Conservation (phyloP, 768 basidiomycete genomes). For the Rhizopogon rudus region DNA sequence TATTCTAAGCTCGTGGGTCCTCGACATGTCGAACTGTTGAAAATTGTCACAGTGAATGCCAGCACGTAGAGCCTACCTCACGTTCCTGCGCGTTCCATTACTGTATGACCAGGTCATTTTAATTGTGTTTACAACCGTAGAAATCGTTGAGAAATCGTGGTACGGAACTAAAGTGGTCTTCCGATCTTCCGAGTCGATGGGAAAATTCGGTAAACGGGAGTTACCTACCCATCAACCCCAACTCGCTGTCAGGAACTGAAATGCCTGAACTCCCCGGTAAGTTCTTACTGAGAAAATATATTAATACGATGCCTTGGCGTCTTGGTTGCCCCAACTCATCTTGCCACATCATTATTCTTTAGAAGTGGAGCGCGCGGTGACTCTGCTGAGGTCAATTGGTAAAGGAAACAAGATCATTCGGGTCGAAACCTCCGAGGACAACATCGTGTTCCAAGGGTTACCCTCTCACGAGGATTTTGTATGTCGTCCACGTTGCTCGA, state of each 20-base stretch:
- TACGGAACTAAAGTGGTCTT: too few relatives aligned
- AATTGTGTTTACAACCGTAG: too few relatives aligned
- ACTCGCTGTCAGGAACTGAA: neutral
- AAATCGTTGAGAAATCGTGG: too few relatives aligned
- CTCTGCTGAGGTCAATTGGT: slow-evolving; percentile 48
- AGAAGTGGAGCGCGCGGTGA: slow-evolving; percentile 72
- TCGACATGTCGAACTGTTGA: neutral
- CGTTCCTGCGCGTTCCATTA: too few relatives aligned
- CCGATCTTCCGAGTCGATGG: too few relatives aligned
- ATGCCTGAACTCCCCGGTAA: slow-evolving; percentile 59
- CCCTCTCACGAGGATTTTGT: slow-evolving; percentile 60
- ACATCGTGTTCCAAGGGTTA: slow-evolving; percentile 53
- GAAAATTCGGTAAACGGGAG: too few relatives aligned
- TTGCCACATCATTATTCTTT: neutral
- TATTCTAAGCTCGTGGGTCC: neutral
- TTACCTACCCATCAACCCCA: too few relatives aligned
- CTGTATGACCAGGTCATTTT: too few relatives aligned
- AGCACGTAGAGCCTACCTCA: too few relatives aligned
- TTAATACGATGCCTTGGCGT: too few relatives aligned
- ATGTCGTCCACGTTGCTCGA: slow-evolving; percentile 17
- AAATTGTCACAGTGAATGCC: neutral
- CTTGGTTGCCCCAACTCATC: neutral
- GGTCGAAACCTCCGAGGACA: slow-evolving; percentile 57
- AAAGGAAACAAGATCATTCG: slow-evolving; percentile 46
- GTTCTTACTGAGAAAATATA: neutral